phyloP scores from a whole-genome alignment of 768 basidiomycete genomes.

The Trametes gibbosa region DNA sequence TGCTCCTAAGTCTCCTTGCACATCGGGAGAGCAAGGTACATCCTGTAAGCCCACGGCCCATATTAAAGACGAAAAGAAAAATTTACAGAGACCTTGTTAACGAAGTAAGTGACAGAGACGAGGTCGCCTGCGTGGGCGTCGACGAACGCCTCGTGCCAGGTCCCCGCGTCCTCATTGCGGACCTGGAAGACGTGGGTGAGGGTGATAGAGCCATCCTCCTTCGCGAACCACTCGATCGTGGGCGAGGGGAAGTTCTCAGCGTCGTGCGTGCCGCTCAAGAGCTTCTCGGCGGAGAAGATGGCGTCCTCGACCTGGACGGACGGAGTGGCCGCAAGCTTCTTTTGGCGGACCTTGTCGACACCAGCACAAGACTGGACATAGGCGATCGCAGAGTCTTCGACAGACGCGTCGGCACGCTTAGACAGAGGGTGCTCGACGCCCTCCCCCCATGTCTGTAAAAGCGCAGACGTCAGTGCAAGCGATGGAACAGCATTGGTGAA shows the following conservation, averaged over 20 bases:
- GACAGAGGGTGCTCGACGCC: slow-evolving; percentile 27
- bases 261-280: slow-evolving; percentile 37
- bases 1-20: slow-evolving; percentile 48
- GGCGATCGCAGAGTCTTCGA: slow-evolving; percentile 24
- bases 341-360: slow-evolving; percentile 23
- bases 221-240: slow-evolving; percentile 41
- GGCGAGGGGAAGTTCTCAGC: slow-evolving; percentile 35
- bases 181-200: slow-evolving; percentile 44
- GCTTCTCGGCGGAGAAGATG: slow-evolving; percentile 37
- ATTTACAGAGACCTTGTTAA: slow-evolving; percentile 41
- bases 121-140: slow-evolving; percentile 54
- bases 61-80: background rate
- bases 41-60: background rate
- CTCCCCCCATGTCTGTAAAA: slow-evolving; percentile 26
- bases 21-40: slow-evolving; percentile 50
- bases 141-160: slow-evolving; percentile 58
- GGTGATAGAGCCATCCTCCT: slow-evolving; percentile 36
- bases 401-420: slow-evolving; percentile 24
- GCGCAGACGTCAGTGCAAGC: background rate
- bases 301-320: slow-evolving; percentile 35
- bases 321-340: slow-evolving; percentile 31
- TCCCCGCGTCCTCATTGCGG: slow-evolving; percentile 38
- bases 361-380: slow-evolving; percentile 25
- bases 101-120: slow-evolving; percentile 51
- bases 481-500: too few relatives aligned